These are phyloP conservation scores for Globisporangium polare DNA, from an alignment of 352 stramenopile species.

Conservation along the genomic window DNA sequence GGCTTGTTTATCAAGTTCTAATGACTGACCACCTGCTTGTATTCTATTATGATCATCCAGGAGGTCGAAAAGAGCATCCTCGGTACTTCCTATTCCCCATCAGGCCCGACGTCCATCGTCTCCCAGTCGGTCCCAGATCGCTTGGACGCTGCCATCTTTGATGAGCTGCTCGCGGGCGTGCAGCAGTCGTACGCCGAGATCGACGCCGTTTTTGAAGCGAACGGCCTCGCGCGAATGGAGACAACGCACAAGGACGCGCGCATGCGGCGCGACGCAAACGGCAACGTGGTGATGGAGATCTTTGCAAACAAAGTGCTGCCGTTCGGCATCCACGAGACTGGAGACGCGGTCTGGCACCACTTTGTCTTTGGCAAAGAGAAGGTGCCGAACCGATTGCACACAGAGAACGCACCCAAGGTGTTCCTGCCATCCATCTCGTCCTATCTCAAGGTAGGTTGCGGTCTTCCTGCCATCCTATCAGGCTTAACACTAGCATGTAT, in stretches of 20 bases:
- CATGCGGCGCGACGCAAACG: conserved; percentile 16
- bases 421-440: conserved; percentile 12
- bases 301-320: conserved; percentile 27
- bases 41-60: not conserved
- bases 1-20: no score
- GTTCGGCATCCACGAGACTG: conserved; percentile 23
- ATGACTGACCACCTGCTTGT: not conserved
- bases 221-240: conserved; percentile 20
- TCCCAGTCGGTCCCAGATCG: not conserved
- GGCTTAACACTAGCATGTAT: not conserved
- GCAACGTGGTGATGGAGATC: conserved; percentile 29
- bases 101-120: not conserved
- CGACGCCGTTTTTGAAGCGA: conserved; percentile 20
- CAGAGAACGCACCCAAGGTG: conserved; percentile 24
- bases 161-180: conserved; percentile 20
- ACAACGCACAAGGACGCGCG: conserved; percentile 24
- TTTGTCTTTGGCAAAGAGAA: conserved; percentile 24
- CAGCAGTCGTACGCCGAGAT: conserved; percentile 23
- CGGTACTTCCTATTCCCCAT: not conserved
- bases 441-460: conserved; percentile 9
- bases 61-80: not conserved
- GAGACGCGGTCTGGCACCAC: conserved; percentile 36
- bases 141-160: conserved; percentile 10
- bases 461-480: not conserved
- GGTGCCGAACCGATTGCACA: conserved; percentile 26